Conservation (phyloP, 1,284 basidiomycete species). For the Cryptococcus wingfieldii region DNA sequence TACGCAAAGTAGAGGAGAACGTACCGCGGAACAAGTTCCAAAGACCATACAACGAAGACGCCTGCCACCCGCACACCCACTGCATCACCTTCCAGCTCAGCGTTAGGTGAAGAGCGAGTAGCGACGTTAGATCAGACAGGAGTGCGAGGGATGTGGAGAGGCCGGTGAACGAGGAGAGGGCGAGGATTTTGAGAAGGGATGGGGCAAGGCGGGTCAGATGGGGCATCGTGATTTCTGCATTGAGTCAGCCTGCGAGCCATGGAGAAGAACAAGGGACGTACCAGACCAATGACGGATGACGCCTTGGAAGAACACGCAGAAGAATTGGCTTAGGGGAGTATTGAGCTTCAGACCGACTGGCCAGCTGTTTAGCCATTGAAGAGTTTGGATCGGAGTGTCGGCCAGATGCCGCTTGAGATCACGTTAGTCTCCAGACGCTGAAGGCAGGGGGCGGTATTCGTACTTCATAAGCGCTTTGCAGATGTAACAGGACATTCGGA, state of each 20-base stretch:
- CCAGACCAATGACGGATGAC: slow-evolving; percentile 65
- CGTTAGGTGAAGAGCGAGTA: slow-evolving; percentile 67
- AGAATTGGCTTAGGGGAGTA: slow-evolving; percentile 80
- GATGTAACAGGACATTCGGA: slow-evolving; percentile 9
- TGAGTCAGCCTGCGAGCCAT: neutral
- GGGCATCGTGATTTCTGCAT: slow-evolving; percentile 14
- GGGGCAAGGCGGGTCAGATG: slow-evolving; percentile 8
- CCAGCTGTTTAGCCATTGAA: slow-evolving; percentile 85
- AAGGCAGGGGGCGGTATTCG: slow-evolving; percentile 10
- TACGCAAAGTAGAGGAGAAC: slow-evolving; percentile 20
- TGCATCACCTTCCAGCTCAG: slow-evolving; percentile 66
- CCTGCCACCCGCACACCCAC: slow-evolving; percentile 61
- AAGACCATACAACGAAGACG: slow-evolving; percentile 62
- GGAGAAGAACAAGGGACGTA: slow-evolving; percentile 46
- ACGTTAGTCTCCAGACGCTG: neutral
- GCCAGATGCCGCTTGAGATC: slow-evolving; percentile 9
- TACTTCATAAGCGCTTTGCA: slow-evolving; percentile 26
- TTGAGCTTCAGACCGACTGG: slow-evolving; percentile 95
- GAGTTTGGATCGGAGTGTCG: slow-evolving; percentile 12
- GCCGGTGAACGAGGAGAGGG: slow-evolving; percentile 21
- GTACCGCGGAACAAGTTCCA: slow-evolving; percentile 93
- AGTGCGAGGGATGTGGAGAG: slow-evolving; percentile 32
- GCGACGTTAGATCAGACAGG: slow-evolving; percentile 23
- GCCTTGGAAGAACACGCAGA: slow-evolving; percentile 65
- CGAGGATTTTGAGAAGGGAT: slow-evolving; percentile 5